These are phyloP conservation scores for Metarhizium brunneum DNA, from an alignment of 2,329 filamentous ascomycete genomes.

Conservation along the genomic window DNA sequence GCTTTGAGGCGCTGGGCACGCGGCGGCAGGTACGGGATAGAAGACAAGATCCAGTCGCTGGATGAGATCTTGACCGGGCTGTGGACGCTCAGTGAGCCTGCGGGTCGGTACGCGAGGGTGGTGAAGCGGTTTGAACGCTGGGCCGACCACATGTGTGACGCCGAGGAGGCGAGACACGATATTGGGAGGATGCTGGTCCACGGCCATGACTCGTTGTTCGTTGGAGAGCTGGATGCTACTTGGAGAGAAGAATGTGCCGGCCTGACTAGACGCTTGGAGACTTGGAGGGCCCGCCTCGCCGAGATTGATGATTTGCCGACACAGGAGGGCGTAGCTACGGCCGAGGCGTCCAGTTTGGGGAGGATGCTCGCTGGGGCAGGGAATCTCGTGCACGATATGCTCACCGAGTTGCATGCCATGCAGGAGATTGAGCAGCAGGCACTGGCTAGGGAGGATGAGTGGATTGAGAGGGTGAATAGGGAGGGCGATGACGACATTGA, in stretches of 20 bases:
- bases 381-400: slow-evolving; percentile 46
- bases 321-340: slow-evolving; percentile 16
- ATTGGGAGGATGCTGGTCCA: slow-evolving; percentile 21
- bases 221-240: slow-evolving; percentile 42
- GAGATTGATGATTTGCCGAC: slow-evolving; percentile 22
- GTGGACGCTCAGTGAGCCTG: slow-evolving; percentile 46
- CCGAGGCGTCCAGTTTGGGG: slow-evolving; percentile 28
- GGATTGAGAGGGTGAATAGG: slow-evolving; percentile 47
- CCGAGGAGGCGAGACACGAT: slow-evolving; percentile 33
- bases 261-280: slow-evolving; percentile 44
- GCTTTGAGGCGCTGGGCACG: slow-evolving; percentile 43
- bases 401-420: slow-evolving; percentile 55
- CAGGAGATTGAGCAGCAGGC: slow-evolving; percentile 50
- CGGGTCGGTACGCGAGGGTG: slow-evolving; percentile 45
- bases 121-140: slow-evolving; percentile 52
- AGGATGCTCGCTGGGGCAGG: slow-evolving; percentile 38
- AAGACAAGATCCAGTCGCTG: slow-evolving; percentile 48
- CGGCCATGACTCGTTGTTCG: slow-evolving; percentile 34
- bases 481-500: slow-evolving; percentile 26
- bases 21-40: slow-evolving; percentile 28
- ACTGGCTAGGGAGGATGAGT: slow-evolving; percentile 44
- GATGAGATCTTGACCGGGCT: slow-evolving; percentile 47
- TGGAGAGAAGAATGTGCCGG: slow-evolving; percentile 52
- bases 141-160: slow-evolving; percentile 37
- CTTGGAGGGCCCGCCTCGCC: slow-evolving; percentile 39